Conservation (phyloP, 805 yeast species). For the Candida pini region DNA sequence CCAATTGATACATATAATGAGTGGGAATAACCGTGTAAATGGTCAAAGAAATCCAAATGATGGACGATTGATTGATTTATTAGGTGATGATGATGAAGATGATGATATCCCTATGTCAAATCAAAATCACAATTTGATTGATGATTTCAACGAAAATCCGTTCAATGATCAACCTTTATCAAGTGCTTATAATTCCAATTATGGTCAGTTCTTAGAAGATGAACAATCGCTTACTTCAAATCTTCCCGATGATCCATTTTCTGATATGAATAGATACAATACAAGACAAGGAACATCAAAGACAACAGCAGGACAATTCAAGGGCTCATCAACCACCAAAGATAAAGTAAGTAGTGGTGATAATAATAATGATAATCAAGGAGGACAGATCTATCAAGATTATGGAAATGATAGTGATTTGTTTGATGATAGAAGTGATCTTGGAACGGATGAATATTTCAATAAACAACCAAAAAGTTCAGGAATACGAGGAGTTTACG, state of each 20-base stretch:
- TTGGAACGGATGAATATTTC: slow-evolving; percentile 13
- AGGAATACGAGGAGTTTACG: slow-evolving; percentile 27
- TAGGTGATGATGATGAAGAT: too few species aligned
- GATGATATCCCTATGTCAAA: too few species aligned
- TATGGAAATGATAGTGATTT: slow-evolving; percentile 10
- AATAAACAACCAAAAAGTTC: slow-evolving; percentile 7
- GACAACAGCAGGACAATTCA: neutral
- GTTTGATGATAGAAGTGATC: slow-evolving; percentile 14
- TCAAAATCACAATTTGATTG: too few species aligned
- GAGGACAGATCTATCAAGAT: neutral
- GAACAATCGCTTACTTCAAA: slow-evolving; percentile 4
- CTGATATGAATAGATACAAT: slow-evolving; percentile 3
- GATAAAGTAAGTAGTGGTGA: slow-evolving; percentile 5
- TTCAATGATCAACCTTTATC: slow-evolving; percentile 9
- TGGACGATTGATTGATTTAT: too few species aligned
- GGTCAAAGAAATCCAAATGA: too few species aligned
- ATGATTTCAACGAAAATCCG: slow-evolving; percentile 9
- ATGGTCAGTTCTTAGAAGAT: slow-evolving; percentile 10
- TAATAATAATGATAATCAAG: slow-evolving; percentile 1
- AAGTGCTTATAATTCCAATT: slow-evolving; percentile 17
- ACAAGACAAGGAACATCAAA: neutral
- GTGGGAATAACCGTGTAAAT: too few species aligned
- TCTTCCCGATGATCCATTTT: slow-evolving; percentile 10
- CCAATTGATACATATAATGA: too few species aligned
- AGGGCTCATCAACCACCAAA: neutral